phyloP scores from a whole-genome alignment of 1,139 yeast species.

The Keqinozyma sinolaborantium region DNA sequence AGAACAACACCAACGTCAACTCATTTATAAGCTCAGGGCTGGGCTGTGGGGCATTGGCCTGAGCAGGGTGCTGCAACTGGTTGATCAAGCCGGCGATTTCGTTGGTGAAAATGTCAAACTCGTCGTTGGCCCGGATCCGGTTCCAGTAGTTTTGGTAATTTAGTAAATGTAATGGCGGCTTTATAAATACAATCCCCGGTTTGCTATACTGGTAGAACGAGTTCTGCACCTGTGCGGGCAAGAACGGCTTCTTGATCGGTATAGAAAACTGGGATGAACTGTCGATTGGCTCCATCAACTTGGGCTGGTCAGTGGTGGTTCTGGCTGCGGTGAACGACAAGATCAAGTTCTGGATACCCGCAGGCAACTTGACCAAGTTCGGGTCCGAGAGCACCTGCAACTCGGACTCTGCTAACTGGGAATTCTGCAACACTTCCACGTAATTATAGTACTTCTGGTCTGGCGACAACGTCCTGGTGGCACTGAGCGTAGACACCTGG shows the following conservation, averaged over 20 bases:
- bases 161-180: conserved; percentile 35
- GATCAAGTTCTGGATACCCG: conserved; percentile 69
- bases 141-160: conserved; percentile 48
- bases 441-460: conserved; percentile 13
- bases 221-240: conserved; percentile 30
- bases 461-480: conserved; percentile 1
- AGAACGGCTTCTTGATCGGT: conserved; percentile 36
- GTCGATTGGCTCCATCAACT: conserved; percentile 4
- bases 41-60: conserved; percentile 14
- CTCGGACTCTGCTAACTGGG: conserved; percentile 30
- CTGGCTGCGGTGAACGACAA: conserved; percentile 48
- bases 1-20: conserved; percentile 49
- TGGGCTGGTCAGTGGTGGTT: conserved; percentile 13
- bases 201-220: conserved; percentile 16
- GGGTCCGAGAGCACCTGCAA: conserved; percentile 33
- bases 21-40: conserved; percentile 22
- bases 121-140: conserved; percentile 39
- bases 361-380: conserved; percentile 53
- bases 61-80: conserved; percentile 14
- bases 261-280: conserved; percentile 18
- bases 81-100: conserved; percentile 25
- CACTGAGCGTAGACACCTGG: too few species aligned
- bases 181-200: conserved; percentile 9
- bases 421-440: conserved; percentile 27
- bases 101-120: conserved; percentile 29